These are phyloP conservation scores for Westerdykella aurantiaca DNA, from an alignment of 2,329 filamentous ascomycete genomes.

Conservation along the genomic window DNA sequence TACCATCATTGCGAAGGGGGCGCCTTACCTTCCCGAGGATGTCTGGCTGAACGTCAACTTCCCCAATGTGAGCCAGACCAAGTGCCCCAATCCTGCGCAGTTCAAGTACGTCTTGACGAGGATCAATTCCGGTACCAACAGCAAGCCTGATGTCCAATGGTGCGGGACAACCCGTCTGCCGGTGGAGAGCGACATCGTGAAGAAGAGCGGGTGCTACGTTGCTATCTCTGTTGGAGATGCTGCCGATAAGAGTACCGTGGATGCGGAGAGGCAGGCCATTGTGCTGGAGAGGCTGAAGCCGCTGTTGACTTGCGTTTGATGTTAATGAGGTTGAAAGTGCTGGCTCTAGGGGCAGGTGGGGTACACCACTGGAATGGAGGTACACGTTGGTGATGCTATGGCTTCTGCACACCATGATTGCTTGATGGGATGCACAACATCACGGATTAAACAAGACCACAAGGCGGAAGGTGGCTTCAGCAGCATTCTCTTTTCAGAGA, in stretches of 20 bases:
- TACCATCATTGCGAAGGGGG: conserved; percentile 50
- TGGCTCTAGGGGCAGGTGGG: no score
- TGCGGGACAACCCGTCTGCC: conserved; percentile 55
- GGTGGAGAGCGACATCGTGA: conserved; percentile 52
- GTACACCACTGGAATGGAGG: no score
- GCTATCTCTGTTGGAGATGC: conserved; percentile 60
- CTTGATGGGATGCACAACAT: no score
- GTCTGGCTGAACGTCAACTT: conserved; percentile 68
- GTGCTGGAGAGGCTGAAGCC: conserved; percentile 49
- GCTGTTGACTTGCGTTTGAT: conserved; percentile 33
- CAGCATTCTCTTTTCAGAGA: no score
- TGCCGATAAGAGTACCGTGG: conserved; percentile 55
- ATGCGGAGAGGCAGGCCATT: conserved; percentile 46
- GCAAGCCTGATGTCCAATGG: conserved; percentile 48
- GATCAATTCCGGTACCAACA: conserved; percentile 46
- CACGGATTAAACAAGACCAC: no score
- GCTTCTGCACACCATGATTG: no score
- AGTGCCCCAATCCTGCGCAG: conserved; percentile 48
- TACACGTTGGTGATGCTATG: no score
- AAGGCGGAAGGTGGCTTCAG: no score
- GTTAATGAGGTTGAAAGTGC: no score
- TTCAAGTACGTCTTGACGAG: conserved; percentile 62
- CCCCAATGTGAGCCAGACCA: conserved; percentile 44
- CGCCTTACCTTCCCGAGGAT: conserved; percentile 57
- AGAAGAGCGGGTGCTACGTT: conserved; percentile 52